Evolutionary conservation across 2,329 filamentous ascomycete species (phyloP).

Genomic region (Pseudopyrenochaeta lycopersici): DNA sequence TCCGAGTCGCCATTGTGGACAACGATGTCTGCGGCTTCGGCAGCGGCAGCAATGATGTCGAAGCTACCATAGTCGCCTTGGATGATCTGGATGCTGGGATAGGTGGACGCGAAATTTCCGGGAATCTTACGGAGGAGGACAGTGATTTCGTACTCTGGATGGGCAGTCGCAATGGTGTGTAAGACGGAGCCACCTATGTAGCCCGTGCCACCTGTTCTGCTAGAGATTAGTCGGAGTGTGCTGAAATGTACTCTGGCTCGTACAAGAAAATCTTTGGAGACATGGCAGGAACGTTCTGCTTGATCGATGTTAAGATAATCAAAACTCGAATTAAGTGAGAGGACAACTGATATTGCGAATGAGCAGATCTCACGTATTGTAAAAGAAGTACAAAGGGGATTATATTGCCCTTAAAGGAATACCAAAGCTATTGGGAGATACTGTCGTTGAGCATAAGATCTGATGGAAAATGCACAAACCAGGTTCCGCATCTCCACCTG

Average conservation of each 20-base stretch:
- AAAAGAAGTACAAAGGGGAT: background rate
- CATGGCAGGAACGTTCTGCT: conserved; percentile 15
- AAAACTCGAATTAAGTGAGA: too few species aligned
- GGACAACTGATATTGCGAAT: too few species aligned
- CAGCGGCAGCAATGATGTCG: conserved; percentile 56
- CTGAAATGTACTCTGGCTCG: background rate
- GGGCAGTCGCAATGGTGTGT: conserved; percentile 54
- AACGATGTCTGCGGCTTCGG: conserved; percentile 61
- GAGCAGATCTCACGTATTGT: too few species aligned
- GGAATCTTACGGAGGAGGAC: conserved; percentile 54
- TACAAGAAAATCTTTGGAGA: conserved; percentile 45
- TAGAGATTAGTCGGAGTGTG: background rate
- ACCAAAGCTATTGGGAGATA: too few species aligned
- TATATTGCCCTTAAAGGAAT: too few species aligned
- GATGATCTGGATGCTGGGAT: conserved; percentile 57
- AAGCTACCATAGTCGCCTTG: conserved; percentile 59
- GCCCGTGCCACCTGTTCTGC: conserved; percentile 61
- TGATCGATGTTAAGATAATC: too few species aligned
- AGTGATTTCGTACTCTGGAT: conserved; percentile 58
- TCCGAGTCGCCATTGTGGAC: conserved; percentile 46
- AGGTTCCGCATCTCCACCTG: background rate
- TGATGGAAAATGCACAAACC: too few species aligned
- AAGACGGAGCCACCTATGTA: conserved; percentile 65
- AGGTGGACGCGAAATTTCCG: conserved; percentile 34
- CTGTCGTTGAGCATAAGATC: too few species aligned